These are phyloP conservation scores for Cordyceps tenuipes DNA, from an alignment of 2,329 filamentous ascomycete species.

Conservation along the genomic window DNA sequence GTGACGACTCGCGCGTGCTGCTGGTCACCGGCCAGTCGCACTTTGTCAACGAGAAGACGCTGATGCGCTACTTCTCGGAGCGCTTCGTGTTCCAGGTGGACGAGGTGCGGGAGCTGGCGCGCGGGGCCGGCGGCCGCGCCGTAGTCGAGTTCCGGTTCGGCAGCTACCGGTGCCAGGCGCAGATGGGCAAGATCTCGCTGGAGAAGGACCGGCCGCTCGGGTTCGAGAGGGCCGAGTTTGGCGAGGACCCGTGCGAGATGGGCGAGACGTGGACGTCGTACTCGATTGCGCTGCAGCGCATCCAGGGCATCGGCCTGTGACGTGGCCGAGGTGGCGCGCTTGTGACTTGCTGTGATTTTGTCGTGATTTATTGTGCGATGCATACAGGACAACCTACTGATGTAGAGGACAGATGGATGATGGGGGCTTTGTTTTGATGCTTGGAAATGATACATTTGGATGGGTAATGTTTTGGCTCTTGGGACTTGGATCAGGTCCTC, in stretches of 20 bases:
- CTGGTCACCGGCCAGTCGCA: slow-evolving; percentile 36
- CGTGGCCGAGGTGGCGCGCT: not conserved
- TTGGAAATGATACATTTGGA: not conserved
- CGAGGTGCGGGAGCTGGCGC: slow-evolving; percentile 25
- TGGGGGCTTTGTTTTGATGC: no score
- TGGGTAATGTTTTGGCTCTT: not conserved
- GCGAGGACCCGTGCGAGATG: slow-evolving; percentile 30
- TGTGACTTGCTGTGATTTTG: not conserved
- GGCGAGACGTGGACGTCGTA: slow-evolving; percentile 25
- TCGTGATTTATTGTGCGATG: not conserved
- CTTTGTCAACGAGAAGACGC: slow-evolving; percentile 34
- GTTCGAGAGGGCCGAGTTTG: slow-evolving; percentile 31
- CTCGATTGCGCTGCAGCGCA: slow-evolving; percentile 24
- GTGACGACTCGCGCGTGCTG: slow-evolving; percentile 38
- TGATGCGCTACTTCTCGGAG: slow-evolving; percentile 33
- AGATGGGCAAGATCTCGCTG: slow-evolving; percentile 36
- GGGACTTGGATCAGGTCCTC: not conserved
- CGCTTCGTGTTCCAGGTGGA: slow-evolving; percentile 42
- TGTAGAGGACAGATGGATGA: no score
- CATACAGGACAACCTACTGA: not conserved
- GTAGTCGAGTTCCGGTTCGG: slow-evolving; percentile 46
- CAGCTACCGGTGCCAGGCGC: slow-evolving; percentile 46
- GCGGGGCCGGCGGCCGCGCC: slow-evolving; percentile 16
- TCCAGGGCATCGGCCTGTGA: slow-evolving; percentile 24
- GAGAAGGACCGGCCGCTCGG: slow-evolving; percentile 27